Evolutionary conservation across 2,329 filamentous ascomycete species (phyloP).

Genomic region (Cladosporium halotolerans): DNA sequence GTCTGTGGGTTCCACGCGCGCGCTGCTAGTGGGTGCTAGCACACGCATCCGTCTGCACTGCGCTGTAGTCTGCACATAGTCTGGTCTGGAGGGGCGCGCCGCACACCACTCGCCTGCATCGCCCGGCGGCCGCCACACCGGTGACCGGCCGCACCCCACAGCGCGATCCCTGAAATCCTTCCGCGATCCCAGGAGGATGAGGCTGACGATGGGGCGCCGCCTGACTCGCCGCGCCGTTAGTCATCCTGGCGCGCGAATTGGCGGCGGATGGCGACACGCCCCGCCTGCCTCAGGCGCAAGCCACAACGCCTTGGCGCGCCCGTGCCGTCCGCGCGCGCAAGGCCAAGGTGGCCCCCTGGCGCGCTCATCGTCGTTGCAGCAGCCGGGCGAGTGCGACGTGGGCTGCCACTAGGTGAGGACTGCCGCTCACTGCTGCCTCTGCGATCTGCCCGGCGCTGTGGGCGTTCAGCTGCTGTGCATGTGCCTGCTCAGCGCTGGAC

Average conservation of each 20-base stretch:
- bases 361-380: not conserved
- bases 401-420: constrained; percentile 2
- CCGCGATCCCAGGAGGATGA: not conserved
- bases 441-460: not conserved
- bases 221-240: constrained; percentile 7
- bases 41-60: too few relatives aligned
- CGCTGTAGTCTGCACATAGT: too few relatives aligned
- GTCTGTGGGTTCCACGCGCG: not conserved
- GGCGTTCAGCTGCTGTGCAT: too few relatives aligned
- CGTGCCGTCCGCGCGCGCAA: not conserved
- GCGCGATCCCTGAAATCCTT: not conserved
- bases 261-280: constrained; percentile 1
- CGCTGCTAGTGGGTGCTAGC: not conserved
- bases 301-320: not conserved
- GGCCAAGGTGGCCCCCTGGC: not conserved
- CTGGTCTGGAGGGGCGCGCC: too few relatives aligned
- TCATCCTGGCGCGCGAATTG: not conserved
- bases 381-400: not conserved
- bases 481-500: too few relatives aligned
- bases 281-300: constrained; percentile 1
- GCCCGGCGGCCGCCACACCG: too few relatives aligned
- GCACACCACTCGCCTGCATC: too few relatives aligned
- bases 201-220: not conserved
- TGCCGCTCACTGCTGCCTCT: too few relatives aligned
- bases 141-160: not conserved